Percentiles rank a stretch among this genome's conserved stretches.
phyloP scores from a whole-genome alignment of 306 rosid genomes.

The Aeschynomene evenia region DNA sequence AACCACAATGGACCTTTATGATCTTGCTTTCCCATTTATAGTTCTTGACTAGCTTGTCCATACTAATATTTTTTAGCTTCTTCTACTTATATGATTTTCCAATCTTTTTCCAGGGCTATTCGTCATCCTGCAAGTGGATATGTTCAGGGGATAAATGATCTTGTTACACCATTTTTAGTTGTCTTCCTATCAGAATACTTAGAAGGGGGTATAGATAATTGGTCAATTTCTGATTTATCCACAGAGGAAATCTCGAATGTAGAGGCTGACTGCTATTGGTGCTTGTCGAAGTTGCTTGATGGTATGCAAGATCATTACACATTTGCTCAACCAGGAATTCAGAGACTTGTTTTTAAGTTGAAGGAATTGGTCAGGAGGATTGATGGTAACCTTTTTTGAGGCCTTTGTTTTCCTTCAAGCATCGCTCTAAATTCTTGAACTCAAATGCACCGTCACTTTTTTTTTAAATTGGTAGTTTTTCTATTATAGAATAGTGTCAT shows the following conservation, averaged over 20 bases:
- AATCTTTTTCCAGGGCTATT: constrained; percentile 68
- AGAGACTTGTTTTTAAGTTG: constrained; percentile 81
- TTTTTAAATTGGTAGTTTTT: background rate
- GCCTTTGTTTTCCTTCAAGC: constrained; percentile 15
- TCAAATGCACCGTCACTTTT: background rate
- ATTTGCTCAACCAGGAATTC: constrained; percentile 92
- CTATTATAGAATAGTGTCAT: constrained; percentile 1
- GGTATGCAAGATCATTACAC: constrained; percentile 98
- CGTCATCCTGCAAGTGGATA: constrained; percentile 97
- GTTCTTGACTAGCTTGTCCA: constrained; percentile 4
- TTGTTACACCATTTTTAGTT: constrained; percentile 77
- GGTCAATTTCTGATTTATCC: constrained; percentile 74
- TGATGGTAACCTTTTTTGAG: constrained; percentile 58
- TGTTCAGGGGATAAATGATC: constrained; percentile 95
- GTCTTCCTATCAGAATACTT: constrained; percentile 79
- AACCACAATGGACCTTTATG: background rate
- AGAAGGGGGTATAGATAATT: constrained; percentile 66
- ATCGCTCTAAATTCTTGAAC: background rate
- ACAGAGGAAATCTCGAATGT: constrained; percentile 54
- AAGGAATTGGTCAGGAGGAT: constrained; percentile 86
- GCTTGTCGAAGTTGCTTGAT: constrained; percentile 83
- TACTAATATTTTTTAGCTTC: background rate
- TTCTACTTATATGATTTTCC: constrained; percentile 18
- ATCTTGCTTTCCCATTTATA: background rate
- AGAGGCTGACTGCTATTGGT: constrained; percentile 94